Percentiles rank a stretch among this genome's conserved stretches.
Conservation (phyloP, 805 yeast genomes). For the Yarrowia sp. region DNA sequence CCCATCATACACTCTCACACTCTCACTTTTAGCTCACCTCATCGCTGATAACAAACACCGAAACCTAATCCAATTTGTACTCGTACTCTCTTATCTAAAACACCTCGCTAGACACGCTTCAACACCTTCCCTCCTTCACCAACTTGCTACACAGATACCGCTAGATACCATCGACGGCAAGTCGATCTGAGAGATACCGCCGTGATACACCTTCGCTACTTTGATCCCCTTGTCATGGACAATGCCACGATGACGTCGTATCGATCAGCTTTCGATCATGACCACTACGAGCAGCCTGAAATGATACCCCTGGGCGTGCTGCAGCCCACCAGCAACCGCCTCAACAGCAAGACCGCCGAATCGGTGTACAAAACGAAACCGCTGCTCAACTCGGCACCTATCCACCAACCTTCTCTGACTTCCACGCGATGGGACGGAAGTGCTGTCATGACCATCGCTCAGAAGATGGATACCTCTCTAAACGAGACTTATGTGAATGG, state of each 20-base stretch:
- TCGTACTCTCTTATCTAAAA: not conserved
- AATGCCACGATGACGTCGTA: slow-evolving; percentile 40
- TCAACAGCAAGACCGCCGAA: slow-evolving; percentile 29
- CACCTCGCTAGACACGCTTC: not conserved
- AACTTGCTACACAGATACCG: slow-evolving; percentile 2
- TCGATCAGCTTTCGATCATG: slow-evolving; percentile 18
- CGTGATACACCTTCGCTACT: not conserved
- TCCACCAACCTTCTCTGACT: slow-evolving; percentile 4
- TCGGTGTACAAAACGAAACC: slow-evolving; percentile 12
- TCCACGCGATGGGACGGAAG: slow-evolving; percentile 31
- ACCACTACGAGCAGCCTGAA: slow-evolving; percentile 4
- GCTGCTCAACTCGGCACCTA: slow-evolving; percentile 21
- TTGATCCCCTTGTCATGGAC: slow-evolving; percentile 16
- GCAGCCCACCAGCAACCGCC: not conserved
- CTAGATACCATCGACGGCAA: not conserved
- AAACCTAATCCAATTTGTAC: slow-evolving; percentile 24
- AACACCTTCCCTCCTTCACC: not conserved
- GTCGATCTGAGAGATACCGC: not conserved
- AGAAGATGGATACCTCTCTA: not conserved
- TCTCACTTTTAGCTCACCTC: not conserved
- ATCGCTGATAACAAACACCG: not conserved
- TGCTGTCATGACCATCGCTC: slow-evolving; percentile 10
- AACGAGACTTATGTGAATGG: not conserved
- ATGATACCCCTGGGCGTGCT: slow-evolving; percentile 7
- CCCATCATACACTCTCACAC: not conserved